Percentiles rank a stretch among this genome's conserved stretches.
These are phyloP conservation scores for Diaporthe capsici DNA, from an alignment of 2,329 filamentous ascomycete species.

Conservation along the genomic window DNA sequence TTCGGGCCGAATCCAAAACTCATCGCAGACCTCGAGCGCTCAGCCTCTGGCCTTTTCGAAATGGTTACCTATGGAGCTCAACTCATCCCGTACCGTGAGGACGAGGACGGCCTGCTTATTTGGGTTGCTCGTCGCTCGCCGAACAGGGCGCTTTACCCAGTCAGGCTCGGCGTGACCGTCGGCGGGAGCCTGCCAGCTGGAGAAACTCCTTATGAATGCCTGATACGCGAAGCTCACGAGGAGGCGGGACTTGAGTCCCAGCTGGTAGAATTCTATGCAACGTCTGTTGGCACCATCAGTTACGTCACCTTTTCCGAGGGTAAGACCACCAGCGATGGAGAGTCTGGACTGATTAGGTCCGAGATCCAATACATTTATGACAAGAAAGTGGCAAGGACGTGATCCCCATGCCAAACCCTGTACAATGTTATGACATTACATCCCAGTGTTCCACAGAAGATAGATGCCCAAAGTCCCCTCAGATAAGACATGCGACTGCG, in stretches of 20 bases:
- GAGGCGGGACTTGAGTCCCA: background rate
- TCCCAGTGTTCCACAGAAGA: too few relatives aligned
- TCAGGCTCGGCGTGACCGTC: background rate
- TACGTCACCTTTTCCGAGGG: background rate
- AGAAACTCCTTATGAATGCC: background rate
- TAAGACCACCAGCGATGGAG: background rate
- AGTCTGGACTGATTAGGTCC: background rate
- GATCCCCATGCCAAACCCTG: background rate
- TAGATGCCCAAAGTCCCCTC: too few relatives aligned
- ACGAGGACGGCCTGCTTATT: background rate
- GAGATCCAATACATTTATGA: background rate
- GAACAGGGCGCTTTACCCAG: background rate
- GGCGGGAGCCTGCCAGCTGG: background rate
- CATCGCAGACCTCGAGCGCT: background rate
- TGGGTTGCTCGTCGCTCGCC: background rate
- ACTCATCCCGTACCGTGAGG: background rate
- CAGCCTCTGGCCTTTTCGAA: background rate
- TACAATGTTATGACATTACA: too few relatives aligned
- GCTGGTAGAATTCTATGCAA: background rate
- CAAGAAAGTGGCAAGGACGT: background rate
- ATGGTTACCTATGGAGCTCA: background rate
- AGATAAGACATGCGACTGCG: too few relatives aligned
- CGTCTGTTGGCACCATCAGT: background rate
- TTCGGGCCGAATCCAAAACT: background rate
- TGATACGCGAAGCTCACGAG: background rate